Evolutionary conservation across 805 yeast genomes (phyloP), one percentile per base, ranked within the genome.

Genomic region (Candida methanosorbosa): DNA sequence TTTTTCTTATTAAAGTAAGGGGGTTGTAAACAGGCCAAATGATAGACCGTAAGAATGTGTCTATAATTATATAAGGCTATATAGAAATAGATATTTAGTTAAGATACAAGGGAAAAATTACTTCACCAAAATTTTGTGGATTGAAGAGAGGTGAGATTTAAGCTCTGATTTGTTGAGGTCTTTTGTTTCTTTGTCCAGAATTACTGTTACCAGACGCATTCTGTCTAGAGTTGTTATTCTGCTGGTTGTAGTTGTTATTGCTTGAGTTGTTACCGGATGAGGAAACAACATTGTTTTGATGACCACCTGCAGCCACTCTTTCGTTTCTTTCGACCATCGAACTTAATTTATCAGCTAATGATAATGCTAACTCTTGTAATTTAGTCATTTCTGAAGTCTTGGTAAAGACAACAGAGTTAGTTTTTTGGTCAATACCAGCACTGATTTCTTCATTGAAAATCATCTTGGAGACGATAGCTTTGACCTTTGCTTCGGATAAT

Each of bases 281-380:
- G 16, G 31, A 27, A 17, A 30, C 8, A 22, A 33, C n/a, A 13
- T 42, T 43, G 18, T 15, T 62, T 46, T 65, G 78, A 57, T 73
- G 78, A 30, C 88, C 92, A 47, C 85, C 83, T 31, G 82, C 72
- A 35, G 84, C 81, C 35, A 85, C 70, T 57, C 85, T 78, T 60
- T 85, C 95, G 56, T 84, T 85, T 65, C 84, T 77, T 59, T 86
- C 95, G 36, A 81, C 73, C 46, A 86, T 70, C 50, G 79, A 76
- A 38, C 71, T 72, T 34, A 83, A 80, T 68, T 81, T 82, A 41
- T 86, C 95, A 42, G 85, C 81, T 63, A 92, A 70, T 30, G 80
- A 75, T 42, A 86, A 66, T 16, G 96, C 94, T 52, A 90, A 71
- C 56, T 82, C 86, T 68, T 90, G 96, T 59, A 90, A 71, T 54